phyloP scores from a whole-genome alignment of 495 filamentous ascomycete species.

The Hypoxylon intermedium region DNA sequence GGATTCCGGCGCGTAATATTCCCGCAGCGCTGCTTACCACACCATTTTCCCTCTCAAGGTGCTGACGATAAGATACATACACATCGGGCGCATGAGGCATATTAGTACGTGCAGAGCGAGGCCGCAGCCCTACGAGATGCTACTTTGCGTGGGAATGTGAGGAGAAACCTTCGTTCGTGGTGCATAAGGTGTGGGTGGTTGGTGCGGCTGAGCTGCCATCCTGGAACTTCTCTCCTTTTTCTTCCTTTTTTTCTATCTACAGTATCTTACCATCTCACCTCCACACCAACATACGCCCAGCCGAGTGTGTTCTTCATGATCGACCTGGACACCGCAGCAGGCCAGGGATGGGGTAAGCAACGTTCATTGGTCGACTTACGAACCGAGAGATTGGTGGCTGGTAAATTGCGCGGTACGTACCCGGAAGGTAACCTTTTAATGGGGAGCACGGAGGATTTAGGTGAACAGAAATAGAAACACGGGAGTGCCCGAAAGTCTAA shows the following conservation, averaged over 20 bases:
- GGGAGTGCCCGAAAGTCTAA: constrained; percentile 35
- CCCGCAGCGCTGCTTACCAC: constrained; percentile 8
- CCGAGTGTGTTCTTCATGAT: background rate
- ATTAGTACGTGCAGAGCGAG: constrained; percentile 25
- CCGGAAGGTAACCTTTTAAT: no score
- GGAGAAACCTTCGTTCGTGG: background rate
- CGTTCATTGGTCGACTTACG: constrained; percentile 32
- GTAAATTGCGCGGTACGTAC: background rate
- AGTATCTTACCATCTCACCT: no score
- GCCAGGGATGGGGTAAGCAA: constrained; percentile 4
- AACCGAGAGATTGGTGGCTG: background rate
- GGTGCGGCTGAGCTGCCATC: constrained; percentile 32
- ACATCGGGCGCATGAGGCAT: constrained; percentile 29
- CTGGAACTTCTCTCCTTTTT: constrained; percentile 2
- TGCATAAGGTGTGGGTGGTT: background rate
- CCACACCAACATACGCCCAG: background rate
- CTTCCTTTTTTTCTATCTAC: background rate
- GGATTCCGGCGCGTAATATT: constrained; percentile 27
- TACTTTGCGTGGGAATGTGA: background rate
- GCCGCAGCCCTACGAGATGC: constrained; percentile 21
- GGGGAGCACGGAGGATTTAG: background rate
- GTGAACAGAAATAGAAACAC: constrained; percentile 25
- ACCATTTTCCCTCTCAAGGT: constrained; percentile 12
- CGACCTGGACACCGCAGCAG: constrained; percentile 3
- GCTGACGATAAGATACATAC: constrained; percentile 14